These are phyloP conservation scores for Begonia masoniana DNA, from an alignment of 306 rosid genomes.

Conservation along the genomic window DNA sequence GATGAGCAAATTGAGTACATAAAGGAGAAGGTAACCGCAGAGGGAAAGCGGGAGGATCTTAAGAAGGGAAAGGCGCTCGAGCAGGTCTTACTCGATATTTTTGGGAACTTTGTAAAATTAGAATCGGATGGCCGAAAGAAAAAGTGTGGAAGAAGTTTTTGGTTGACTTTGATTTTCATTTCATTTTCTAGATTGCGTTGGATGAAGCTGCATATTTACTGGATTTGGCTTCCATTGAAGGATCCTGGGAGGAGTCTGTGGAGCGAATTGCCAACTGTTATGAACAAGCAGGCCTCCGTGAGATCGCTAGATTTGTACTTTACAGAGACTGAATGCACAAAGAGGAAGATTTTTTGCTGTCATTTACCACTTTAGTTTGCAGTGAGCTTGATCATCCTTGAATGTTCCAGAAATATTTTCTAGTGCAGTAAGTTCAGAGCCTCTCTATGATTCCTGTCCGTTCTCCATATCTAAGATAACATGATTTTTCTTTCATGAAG, in stretches of 20 bases:
- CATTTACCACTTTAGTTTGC: too few relatives aligned
- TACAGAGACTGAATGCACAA: slow-evolving; percentile 32
- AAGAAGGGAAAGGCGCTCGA: slow-evolving; percentile 74
- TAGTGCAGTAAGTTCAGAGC: too few relatives aligned
- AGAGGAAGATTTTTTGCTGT: neutral
- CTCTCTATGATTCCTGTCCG: too few relatives aligned
- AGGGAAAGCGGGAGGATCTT: slow-evolving; percentile 80
- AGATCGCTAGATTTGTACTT: slow-evolving; percentile 57
- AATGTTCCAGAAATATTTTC: too few relatives aligned
- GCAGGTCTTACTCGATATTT: slow-evolving; percentile 38
- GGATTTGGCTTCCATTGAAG: slow-evolving; percentile 89
- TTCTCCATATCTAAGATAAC: too few relatives aligned
- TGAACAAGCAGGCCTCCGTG: slow-evolving; percentile 60
- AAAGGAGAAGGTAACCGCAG: slow-evolving; percentile 75
- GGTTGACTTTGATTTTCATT: neutral
- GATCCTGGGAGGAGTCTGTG: slow-evolving; percentile 62
- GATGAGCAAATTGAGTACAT: slow-evolving; percentile 93
- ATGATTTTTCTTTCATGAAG: too few relatives aligned
- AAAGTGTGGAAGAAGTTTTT: neutral
- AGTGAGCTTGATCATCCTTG: too few relatives aligned
- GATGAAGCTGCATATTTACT: slow-evolving; percentile 88
- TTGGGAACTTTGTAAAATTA: slow-evolving; percentile 1
- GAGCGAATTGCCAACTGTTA: slow-evolving; percentile 68
- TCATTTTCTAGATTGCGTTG: slow-evolving; percentile 51
- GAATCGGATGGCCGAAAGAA: neutral